Evolutionary conservation across 2,329 filamentous ascomycete species (phyloP).

Genomic region (Waltergamsia citrina): DNA sequence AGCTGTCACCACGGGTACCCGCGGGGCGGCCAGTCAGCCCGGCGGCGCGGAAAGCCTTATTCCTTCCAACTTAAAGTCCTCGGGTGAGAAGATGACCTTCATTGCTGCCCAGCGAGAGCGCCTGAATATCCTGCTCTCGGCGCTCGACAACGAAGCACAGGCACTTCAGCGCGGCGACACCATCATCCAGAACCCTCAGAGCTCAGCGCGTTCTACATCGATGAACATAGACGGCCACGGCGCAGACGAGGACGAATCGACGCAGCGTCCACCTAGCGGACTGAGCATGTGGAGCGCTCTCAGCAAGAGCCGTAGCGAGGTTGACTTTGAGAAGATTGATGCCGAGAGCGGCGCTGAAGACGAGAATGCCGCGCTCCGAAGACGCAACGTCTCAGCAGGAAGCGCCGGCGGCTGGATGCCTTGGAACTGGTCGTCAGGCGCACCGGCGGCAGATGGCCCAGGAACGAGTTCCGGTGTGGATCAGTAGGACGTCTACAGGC

Average conservation of each 20-base stretch:
- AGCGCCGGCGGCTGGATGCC: conserved; percentile 34
- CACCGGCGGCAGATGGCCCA: conserved; percentile 13
- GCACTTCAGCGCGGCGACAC: conserved; percentile 33
- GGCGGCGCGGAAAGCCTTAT: conserved; percentile 49
- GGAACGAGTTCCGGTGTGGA: conserved; percentile 29
- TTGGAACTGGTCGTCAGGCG: conserved; percentile 42
- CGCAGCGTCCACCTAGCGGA: conserved; percentile 36
- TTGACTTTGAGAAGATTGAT: conserved; percentile 84
- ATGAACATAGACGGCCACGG: conserved; percentile 16
- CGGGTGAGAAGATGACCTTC: conserved; percentile 61
- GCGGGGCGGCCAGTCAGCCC: conserved; percentile 11
- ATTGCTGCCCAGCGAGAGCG: conserved; percentile 72
- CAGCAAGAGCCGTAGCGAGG: conserved; percentile 76
- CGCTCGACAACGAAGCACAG: conserved; percentile 70
- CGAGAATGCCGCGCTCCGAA: conserved; percentile 23
- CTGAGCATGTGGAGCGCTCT: conserved; percentile 44
- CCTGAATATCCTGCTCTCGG: conserved; percentile 63
- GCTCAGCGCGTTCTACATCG: background rate
- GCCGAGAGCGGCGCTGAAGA: conserved; percentile 58
- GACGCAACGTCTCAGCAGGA: conserved; percentile 15
- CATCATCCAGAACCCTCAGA: conserved; percentile 8
- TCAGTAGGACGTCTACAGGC: conserved; percentile 14
- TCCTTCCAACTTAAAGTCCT: conserved; percentile 55
- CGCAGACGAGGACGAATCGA: conserved; percentile 18
- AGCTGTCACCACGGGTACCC: conserved; percentile 25